Evolutionary conservation across 2,329 filamentous ascomycete species (phyloP), one percentile per base, ranked within the genome.

Genomic region (Cercospora janseana): DNA sequence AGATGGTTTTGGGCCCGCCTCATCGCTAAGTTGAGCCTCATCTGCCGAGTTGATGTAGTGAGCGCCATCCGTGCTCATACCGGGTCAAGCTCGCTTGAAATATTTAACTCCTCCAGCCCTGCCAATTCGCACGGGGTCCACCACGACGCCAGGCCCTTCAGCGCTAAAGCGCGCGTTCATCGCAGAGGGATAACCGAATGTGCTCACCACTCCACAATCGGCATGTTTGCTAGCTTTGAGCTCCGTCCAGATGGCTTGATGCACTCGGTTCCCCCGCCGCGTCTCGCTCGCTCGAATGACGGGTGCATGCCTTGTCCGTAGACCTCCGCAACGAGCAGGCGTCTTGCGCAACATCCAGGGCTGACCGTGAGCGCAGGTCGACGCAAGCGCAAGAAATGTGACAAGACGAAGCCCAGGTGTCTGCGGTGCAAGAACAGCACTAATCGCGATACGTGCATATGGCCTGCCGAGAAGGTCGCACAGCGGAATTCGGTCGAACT

Each of bases 351-450:
- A 10, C 40, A 18, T 15, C 18, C 16, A 20, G 9, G 9, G 18
- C 44, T 51, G 38, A 55, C n/a, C 15, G 15, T 4, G 10, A 29
- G 6, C 6, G 18, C 35, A 58, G 59, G 59, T 49, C 55, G 57
- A 26, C 45, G 47, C 4, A 60, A 60, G 32, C 56, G 59, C 49
- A 60, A 61, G 37, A 52, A 43, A 45, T 61, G 57, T 13, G 59
- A 61, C 46, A 40, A 50, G 16, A 38, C 35, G 9, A 46, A 41
- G 27, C 57, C 55, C 1, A 48, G 27, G 24, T 61, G 57, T 35
- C 34, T 38, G 32, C 48, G 52, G 5, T 61, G 59, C 42, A 54
- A 52, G n/a, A 56, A 59, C 32, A 54, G 50, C 27, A 52, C 51
- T 12, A 52, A 50, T 8, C 42, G 53, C 18, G 51, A 53, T 34